Percentiles rank a stretch among this genome's conserved stretches.
These are phyloP conservation scores for Aspergillus panamensis DNA, from an alignment of 495 filamentous ascomycete genomes.

Conservation along the genomic window DNA sequence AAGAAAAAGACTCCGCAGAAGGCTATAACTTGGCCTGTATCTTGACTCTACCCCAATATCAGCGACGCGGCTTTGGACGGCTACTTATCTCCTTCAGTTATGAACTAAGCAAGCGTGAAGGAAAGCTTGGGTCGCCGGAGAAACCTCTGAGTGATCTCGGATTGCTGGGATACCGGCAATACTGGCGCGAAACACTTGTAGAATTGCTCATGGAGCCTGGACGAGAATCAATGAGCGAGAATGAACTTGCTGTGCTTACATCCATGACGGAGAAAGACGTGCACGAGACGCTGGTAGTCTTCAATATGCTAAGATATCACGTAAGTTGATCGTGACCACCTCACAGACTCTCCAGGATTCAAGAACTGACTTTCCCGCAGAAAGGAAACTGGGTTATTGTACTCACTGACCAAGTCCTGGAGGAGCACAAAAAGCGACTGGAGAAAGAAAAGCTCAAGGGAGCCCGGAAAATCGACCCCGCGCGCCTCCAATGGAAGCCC, in stretches of 20 bases:
- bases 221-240: slow-evolving; percentile 68
- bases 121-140: slow-evolving; percentile 90
- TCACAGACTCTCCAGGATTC: neutral
- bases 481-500: slow-evolving; percentile 87
- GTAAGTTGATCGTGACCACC: slow-evolving; percentile 35
- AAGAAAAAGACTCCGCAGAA: slow-evolving; percentile 95
- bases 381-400: slow-evolving; percentile 93
- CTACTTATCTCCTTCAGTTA: slow-evolving; percentile 97
- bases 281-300: slow-evolving; percentile 83
- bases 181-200: slow-evolving; percentile 92
- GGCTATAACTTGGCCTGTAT: slow-evolving; percentile 98
- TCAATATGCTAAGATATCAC: slow-evolving; percentile 91
- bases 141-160: slow-evolving; percentile 95
- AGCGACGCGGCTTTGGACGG: slow-evolving; percentile 88
- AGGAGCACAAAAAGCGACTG: slow-evolving; percentile 65
- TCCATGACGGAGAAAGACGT: slow-evolving; percentile 97
- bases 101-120: slow-evolving; percentile 92
- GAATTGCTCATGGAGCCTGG: slow-evolving; percentile 66
- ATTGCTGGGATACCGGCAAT: slow-evolving; percentile 86
- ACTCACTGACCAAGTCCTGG: slow-evolving; percentile 73
- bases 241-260: slow-evolving; percentile 69
- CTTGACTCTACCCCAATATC: slow-evolving; percentile 90
- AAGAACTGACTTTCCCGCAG: slow-evolving; percentile 34
- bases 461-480: slow-evolving; percentile 73
- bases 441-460: slow-evolving; percentile 73